phyloP scores from a whole-genome alignment of 1,284 basidiomycete genomes.

The Boletellus deceptivus region DNA sequence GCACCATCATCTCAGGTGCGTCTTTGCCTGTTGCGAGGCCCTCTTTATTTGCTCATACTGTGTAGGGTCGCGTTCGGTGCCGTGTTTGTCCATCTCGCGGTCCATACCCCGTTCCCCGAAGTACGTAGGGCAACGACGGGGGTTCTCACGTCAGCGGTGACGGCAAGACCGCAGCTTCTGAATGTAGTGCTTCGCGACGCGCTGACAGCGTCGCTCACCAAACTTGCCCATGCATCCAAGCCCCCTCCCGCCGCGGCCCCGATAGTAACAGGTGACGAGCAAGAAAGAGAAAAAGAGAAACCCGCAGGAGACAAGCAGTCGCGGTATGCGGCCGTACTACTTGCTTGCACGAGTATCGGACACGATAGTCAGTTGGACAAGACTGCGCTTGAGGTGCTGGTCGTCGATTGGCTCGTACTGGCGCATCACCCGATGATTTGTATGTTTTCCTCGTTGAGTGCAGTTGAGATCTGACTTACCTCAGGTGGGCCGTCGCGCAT shows the following conservation, averaged over 20 bases:
- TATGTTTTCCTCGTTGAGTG: constrained; percentile 27
- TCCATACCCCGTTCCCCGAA: constrained; percentile 53
- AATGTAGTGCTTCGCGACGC: constrained; percentile 58
- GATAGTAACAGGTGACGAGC: no score
- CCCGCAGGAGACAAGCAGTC: constrained; percentile 44
- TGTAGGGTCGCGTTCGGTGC: constrained; percentile 60
- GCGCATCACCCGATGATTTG: constrained; percentile 75
- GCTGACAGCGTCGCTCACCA: constrained; percentile 44
- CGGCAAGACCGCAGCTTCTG: constrained; percentile 43
- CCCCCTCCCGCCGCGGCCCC: neutral
- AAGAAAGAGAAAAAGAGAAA: constrained; percentile 34
- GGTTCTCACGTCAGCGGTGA: constrained; percentile 41
- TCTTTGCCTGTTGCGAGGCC: neutral
- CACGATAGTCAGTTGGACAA: constrained; percentile 31
- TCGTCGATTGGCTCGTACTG: constrained; percentile 63
- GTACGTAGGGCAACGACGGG: constrained; percentile 50
- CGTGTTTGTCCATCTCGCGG: constrained; percentile 65
- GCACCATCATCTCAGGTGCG: constrained; percentile 57
- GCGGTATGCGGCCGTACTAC: constrained; percentile 49
- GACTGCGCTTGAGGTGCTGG: constrained; percentile 40
- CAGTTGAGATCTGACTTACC: neutral
- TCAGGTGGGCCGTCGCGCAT: constrained; percentile 55
- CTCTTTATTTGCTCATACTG: no score
- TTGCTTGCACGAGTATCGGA: constrained; percentile 46
- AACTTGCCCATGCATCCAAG: constrained; percentile 11